Evolutionary conservation across 176 grass and related monocot species (phyloP).

Genomic region (Thinopyrum elongatum): DNA sequence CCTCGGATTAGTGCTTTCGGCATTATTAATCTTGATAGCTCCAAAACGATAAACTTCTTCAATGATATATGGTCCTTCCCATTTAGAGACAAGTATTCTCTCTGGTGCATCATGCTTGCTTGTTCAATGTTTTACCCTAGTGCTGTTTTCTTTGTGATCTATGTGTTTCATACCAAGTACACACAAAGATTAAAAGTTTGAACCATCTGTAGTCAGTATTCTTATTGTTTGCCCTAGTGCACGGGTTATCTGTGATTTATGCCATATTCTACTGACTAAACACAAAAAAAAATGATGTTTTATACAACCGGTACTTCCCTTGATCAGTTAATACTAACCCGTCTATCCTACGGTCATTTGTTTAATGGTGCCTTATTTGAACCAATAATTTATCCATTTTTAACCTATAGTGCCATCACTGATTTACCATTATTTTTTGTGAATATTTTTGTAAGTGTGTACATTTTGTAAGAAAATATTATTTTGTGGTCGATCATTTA

Average conservation of each 20-base stretch:
- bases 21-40: no score
- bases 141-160: not conserved
- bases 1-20: no score
- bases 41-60: no score
- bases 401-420: not conserved
- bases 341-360: no score
- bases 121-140: not conserved
- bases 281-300: no score
- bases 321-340: no score
- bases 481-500: not conserved
- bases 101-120: not conserved
- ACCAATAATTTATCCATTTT: not conserved
- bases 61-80: no score
- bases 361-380: not conserved
- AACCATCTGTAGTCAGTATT: no score
- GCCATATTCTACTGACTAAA: not conserved
- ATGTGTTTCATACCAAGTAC: no score
- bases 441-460: not conserved
- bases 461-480: not conserved
- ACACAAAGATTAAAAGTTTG: not conserved
- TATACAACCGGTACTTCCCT: no score
- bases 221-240: no score
- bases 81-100: conserved; percentile 40
- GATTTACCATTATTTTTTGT: not conserved
- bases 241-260: no score